Base-by-base conservation (phyloP, 2,329 filamentous ascomycete species). In the Dothistroma pini region DNA sequence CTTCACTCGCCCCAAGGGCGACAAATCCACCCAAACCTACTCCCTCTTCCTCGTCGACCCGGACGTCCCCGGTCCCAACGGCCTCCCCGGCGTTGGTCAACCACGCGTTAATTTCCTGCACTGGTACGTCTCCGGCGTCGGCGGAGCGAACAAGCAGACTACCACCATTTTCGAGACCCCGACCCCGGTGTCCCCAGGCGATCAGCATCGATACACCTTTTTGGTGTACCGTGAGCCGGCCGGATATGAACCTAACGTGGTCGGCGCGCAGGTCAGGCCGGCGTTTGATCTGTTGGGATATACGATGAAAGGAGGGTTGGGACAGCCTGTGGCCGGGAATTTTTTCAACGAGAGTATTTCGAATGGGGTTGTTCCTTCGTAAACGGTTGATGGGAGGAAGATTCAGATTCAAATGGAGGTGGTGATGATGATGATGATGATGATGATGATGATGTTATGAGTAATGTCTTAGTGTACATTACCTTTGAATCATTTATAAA, bases 41-140 rank as follows among this genome's bases (percentile, higher is more conserved):
- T 57, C 53, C 21, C 50, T 60, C 61, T 63, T 63, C 61, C 25
- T 63, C 35, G 54, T 63, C 38, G 54, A 63, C 57, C 57, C 61
- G 7, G 61, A 63, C 54, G 61, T 63, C 41, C 61, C 61, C 9
- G 54, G 61, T 21, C 61, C 61, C 22, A 57, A 59, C 29, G 57
- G 57, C 16, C 48, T 41, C 41, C 61, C 61, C 16, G 50, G 57
- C 54, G 35, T 63, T 11, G 57, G 57, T 6, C 31, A 19, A 16
- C 59, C 59, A 41, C 61, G 61, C 14, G 9, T 63, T 54, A 63
- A 63, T 31, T 63, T 60, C 54, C 50, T 63, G 19, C 61, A 60
- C 50, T 58, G 57, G 57, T 63, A 63, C 56, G 54, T 63, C 22
- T 57, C 57, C 5, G 61, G 61, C 21, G 54, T 60, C 29, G 59